phyloP scores from a whole-genome alignment of 768 basidiomycete species.

The Dacryopinax spathularia region DNA sequence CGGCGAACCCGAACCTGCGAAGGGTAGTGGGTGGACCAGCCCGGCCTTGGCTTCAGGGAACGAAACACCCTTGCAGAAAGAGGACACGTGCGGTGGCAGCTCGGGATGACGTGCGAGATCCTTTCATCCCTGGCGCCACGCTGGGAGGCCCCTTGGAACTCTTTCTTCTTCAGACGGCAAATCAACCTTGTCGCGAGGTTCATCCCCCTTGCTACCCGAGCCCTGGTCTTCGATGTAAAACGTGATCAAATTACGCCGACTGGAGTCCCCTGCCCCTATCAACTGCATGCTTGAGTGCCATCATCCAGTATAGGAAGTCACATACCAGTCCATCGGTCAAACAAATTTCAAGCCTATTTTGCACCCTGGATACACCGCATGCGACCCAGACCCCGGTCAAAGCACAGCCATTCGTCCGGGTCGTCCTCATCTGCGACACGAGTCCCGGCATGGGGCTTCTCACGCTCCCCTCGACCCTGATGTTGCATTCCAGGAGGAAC shows the following conservation, averaged over 20 bases:
- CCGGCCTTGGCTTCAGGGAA: too few relatives aligned
- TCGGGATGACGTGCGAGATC: neutral
- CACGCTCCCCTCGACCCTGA: neutral
- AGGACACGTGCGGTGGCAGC: constrained; percentile 4
- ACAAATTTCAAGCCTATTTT: constrained; percentile 3
- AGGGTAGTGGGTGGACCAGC: too few relatives aligned
- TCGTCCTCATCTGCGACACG: neutral
- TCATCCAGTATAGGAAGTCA: too few relatives aligned
- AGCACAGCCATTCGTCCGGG: neutral
- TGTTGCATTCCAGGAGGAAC: neutral
- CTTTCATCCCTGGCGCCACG: neutral
- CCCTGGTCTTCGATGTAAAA: neutral
- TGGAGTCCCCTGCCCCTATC: neutral
- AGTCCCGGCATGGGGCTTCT: neutral
- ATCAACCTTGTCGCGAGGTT: neutral
- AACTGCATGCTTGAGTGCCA: too few relatives aligned
- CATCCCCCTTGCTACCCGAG: neutral
- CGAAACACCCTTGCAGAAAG: neutral
- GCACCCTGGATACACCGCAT: neutral
- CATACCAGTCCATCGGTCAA: neutral
- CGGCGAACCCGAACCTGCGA: neutral
- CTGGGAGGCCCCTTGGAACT: neutral
- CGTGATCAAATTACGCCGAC: neutral
- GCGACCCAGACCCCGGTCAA: neutral
- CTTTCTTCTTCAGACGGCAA: too few relatives aligned